Percentiles rank a stretch among this genome's conserved stretches.
These are phyloP conservation scores for Xylariaceae sp. DNA, from an alignment of 2,329 filamentous ascomycete species.

Conservation along the genomic window DNA sequence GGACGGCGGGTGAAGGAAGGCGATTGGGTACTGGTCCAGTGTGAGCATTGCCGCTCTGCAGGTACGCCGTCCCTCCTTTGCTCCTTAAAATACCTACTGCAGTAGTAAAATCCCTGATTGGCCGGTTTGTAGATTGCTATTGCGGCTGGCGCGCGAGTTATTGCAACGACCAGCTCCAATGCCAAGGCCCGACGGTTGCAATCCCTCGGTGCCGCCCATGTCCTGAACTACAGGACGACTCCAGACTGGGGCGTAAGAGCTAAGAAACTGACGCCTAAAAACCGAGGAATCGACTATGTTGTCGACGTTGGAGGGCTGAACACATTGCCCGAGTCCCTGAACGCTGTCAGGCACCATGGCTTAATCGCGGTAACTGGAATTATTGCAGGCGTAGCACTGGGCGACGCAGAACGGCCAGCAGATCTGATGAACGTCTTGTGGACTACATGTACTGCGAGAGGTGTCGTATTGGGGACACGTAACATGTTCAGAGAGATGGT, in stretches of 20 bases:
- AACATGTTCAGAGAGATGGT: conserved; percentile 22
- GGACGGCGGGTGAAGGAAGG: conserved; percentile 43
- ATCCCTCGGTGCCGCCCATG: conserved; percentile 58
- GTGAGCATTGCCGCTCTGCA: conserved; percentile 43
- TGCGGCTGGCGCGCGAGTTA: conserved; percentile 54
- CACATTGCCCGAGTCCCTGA: conserved; percentile 61
- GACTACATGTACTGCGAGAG: conserved; percentile 14
- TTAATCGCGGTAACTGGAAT: conserved; percentile 38
- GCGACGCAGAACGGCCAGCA: background rate
- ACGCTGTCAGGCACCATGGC: conserved; percentile 46
- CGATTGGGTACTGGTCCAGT: conserved; percentile 42
- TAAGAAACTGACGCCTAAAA: conserved; percentile 48
- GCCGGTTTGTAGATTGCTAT: conserved; percentile 40
- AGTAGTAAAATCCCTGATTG: background rate
- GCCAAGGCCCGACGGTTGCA: conserved; percentile 56
- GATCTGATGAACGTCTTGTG: conserved; percentile 18
- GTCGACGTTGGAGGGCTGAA: conserved; percentile 67
- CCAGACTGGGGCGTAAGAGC: conserved; percentile 64
- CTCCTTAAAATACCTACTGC: background rate
- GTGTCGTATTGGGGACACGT: conserved; percentile 19
- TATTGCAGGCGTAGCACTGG: conserved; percentile 16
- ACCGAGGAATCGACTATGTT: conserved; percentile 62
- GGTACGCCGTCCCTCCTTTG: background rate
- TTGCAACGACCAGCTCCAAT: conserved; percentile 61
- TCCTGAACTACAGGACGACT: conserved; percentile 63